phyloP scores from a whole-genome alignment of 1,284 basidiomycete genomes.

The Ustilago hordei region DNA sequence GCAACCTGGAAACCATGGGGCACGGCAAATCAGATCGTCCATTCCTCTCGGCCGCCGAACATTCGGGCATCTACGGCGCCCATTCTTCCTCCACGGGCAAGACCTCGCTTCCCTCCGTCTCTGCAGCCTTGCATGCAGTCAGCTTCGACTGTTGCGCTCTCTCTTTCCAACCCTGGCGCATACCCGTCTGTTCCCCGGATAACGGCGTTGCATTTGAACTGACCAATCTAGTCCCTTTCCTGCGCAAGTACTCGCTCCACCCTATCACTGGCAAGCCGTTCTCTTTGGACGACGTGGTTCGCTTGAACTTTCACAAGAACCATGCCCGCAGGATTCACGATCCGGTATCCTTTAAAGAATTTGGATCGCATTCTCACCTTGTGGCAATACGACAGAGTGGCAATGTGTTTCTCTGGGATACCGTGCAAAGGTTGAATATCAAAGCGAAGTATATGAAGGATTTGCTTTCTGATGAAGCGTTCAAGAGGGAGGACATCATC shows the following conservation, averaged over 20 bases:
- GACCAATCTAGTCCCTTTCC: constrained; percentile 86
- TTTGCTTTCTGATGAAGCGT: constrained; percentile 82
- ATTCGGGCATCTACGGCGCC: constrained; percentile 60
- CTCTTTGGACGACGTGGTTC: constrained; percentile 82
- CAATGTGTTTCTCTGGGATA: constrained; percentile 89
- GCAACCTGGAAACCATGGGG: constrained; percentile 39
- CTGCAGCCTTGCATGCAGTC: too few species aligned
- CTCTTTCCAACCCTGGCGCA: constrained; percentile 80
- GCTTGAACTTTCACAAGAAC: constrained; percentile 82
- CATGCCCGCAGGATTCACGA: constrained; percentile 65
- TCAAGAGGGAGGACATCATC: constrained; percentile 88
- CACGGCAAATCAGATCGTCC: constrained; percentile 65
- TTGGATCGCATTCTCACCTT: constrained; percentile 72
- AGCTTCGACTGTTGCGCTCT: constrained; percentile 38
- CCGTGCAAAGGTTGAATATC: constrained; percentile 75
- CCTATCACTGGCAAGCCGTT: constrained; percentile 88
- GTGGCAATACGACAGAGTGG: constrained; percentile 73
- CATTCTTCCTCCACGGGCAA: constrained; percentile 57
- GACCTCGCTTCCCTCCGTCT: neutral
- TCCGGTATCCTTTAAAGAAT: constrained; percentile 72
- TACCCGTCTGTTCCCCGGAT: constrained; percentile 88
- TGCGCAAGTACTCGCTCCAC: constrained; percentile 78
- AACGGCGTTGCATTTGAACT: constrained; percentile 68
- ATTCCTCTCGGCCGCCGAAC: constrained; percentile 61
- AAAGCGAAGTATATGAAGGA: constrained; percentile 81